phyloP scores from a whole-genome alignment of 805 yeast genomes.

The Grigorovia jiainica region DNA sequence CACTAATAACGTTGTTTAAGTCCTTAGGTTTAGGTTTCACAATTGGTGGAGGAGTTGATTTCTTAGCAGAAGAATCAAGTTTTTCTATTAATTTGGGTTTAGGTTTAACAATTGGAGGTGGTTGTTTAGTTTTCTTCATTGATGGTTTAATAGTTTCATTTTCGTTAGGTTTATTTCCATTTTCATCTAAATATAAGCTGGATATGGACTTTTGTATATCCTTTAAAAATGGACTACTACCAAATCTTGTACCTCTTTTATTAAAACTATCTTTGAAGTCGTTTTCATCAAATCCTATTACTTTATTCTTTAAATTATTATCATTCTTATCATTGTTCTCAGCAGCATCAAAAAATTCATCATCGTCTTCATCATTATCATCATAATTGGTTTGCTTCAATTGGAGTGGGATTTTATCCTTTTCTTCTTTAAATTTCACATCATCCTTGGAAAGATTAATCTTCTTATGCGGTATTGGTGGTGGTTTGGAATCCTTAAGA shows the following conservation, averaged over 20 bases:
- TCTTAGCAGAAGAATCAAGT: not conserved
- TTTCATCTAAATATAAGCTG: constrained; percentile 2
- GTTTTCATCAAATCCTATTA: not conserved
- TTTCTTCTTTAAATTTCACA: too few species aligned
- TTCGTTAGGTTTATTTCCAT: too few species aligned
- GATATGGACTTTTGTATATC: constrained; percentile 1
- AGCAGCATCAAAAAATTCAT: too few species aligned
- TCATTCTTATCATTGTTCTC: too few species aligned
- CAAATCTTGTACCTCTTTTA: not conserved
- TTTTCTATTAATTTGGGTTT: too few species aligned
- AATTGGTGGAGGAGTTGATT: not conserved
- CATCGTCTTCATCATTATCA: too few species aligned
- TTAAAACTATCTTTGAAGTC: not conserved
- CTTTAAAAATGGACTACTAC: not conserved
- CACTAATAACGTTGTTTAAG: too few species aligned
- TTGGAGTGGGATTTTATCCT: too few species aligned
- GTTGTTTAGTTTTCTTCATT: constrained; percentile 4
- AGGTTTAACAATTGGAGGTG: constrained; percentile 25
- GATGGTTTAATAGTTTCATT: too few species aligned
- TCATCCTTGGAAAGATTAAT: not conserved
- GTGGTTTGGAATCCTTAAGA: not conserved
- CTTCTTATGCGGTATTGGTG: not conserved
- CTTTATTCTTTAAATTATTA: not conserved
- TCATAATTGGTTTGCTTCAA: too few species aligned
- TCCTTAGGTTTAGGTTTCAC: not conserved